phyloP scores from a whole-genome alignment of 345 rosid species.

The Hypericum androsaemum region DNA sequence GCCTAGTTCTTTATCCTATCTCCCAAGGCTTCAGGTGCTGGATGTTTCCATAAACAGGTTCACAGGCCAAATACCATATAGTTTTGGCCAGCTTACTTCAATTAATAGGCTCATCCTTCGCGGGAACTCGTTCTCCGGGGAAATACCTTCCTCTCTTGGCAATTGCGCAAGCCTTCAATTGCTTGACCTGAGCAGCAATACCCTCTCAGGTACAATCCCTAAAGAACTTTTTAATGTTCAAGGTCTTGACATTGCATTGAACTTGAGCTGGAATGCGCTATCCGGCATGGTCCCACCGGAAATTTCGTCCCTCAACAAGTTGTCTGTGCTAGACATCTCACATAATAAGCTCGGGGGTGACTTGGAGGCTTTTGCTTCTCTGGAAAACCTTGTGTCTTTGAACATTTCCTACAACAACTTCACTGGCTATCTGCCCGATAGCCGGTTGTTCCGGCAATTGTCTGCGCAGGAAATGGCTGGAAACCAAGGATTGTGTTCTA shows the following conservation, averaged over 20 bases:
- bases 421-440: conserved; percentile 61
- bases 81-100: conserved; percentile 48
- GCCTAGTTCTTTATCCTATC: conserved; percentile 34
- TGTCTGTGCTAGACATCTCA: conserved; percentile 55
- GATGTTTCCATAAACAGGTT: conserved; percentile 52
- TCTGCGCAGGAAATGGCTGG: conserved; percentile 42
- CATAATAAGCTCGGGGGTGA: conserved; percentile 58
- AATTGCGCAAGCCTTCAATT: conserved; percentile 50
- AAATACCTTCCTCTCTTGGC: conserved; percentile 47
- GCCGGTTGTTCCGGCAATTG: conserved; percentile 53
- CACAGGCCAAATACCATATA: conserved; percentile 38
- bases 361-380: conserved; percentile 31
- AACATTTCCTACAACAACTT: conserved; percentile 25
- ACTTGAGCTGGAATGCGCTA: conserved; percentile 64
- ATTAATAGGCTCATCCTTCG: conserved; percentile 43
- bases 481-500: conserved; percentile 47
- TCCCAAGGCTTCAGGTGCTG: conserved; percentile 48
- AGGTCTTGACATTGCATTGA: conserved; percentile 58
- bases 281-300: conserved; percentile 43
- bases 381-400: conserved; percentile 61
- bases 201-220: conserved; percentile 45
- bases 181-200: conserved; percentile 66
- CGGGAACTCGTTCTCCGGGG: conserved; percentile 39
- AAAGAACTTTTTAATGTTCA: conserved; percentile 43
- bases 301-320: conserved; percentile 44